Conservation (phyloP, 345 rosid genomes). For the Syzygium aqueum region DNA sequence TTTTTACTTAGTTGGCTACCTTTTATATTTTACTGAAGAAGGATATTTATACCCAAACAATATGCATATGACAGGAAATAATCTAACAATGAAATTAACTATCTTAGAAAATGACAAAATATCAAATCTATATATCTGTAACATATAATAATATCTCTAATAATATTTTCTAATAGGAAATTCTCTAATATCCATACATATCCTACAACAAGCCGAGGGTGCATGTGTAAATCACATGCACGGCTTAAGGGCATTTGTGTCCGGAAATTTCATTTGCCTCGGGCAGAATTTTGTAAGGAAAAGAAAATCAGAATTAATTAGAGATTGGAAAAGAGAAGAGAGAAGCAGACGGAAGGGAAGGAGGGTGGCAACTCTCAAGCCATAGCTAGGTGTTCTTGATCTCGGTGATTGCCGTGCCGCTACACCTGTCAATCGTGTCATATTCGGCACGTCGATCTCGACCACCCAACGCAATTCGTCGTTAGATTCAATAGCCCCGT, state of each 20-base stretch:
- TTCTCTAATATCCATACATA: too few relatives aligned
- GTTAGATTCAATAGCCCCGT: neutral
- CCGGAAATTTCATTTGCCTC: neutral
- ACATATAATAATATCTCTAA: too few relatives aligned
- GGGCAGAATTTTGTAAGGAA: neutral
- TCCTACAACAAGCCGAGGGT: neutral
- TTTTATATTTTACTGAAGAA: too few relatives aligned
- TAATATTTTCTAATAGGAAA: too few relatives aligned
- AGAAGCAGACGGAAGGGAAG: neutral
- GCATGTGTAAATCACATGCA: neutral
- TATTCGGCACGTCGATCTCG: neutral
- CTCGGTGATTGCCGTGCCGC: accelerated
- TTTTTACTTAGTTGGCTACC: too few relatives aligned
- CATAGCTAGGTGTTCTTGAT: neutral
- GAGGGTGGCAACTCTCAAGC: neutral
- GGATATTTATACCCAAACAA: too few relatives aligned
- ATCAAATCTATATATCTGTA: too few relatives aligned
- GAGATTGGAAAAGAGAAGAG: neutral
- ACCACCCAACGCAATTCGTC: neutral
- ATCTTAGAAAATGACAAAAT: too few relatives aligned
- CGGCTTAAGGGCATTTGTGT: neutral
- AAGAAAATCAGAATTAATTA: neutral
- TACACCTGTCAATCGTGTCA: neutral
- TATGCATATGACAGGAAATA: too few relatives aligned
- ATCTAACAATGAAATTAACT: too few relatives aligned